Percentiles rank a stretch among this genome's conserved stretches.
Evolutionary conservation across 169 alveolate genomes (phyloP).

Genomic region (Cryptosporidium ubiquitum): DNA sequence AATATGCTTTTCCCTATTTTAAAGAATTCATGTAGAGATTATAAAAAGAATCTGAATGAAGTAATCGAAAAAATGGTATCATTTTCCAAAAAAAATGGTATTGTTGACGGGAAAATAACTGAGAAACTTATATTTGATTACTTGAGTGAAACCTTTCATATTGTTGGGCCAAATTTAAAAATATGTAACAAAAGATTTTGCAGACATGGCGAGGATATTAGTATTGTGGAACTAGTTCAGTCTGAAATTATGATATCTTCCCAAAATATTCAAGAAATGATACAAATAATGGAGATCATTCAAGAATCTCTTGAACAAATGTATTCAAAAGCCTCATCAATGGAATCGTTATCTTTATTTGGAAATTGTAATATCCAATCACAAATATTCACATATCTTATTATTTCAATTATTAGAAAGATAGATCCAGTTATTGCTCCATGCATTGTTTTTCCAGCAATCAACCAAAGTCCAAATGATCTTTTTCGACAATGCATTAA

Average conservation of each 20-base stretch:
- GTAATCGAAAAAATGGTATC: neutral
- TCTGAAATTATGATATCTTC: neutral
- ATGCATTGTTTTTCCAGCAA: slow-evolving; percentile 42
- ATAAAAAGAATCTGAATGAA: neutral
- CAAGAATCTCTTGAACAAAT: neutral
- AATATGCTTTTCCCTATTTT: slow-evolving; percentile 2
- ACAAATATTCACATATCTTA: neutral
- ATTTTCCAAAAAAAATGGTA: neutral
- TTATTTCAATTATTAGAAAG: slow-evolving; percentile 26
- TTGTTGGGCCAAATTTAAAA: neutral
- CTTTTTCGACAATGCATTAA: slow-evolving; percentile 4
- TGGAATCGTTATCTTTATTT: neutral
- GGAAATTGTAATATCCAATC: neutral
- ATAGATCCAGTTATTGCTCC: slow-evolving; percentile 53
- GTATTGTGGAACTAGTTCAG: neutral
- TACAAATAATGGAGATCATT: neutral
- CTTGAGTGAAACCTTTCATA: slow-evolving; percentile 13
- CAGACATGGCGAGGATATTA: neutral
- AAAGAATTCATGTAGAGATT: slow-evolving; percentile 31
- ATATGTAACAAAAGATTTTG: neutral
- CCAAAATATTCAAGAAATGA: neutral
- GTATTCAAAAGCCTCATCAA: neutral
- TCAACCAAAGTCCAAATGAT: slow-evolving; percentile 9
- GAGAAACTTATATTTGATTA: neutral
- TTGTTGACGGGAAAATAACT: neutral